These are phyloP conservation scores for Stentor coeruleus DNA, from an alignment of 73 alveolate species.

Conservation along the genomic window DNA sequence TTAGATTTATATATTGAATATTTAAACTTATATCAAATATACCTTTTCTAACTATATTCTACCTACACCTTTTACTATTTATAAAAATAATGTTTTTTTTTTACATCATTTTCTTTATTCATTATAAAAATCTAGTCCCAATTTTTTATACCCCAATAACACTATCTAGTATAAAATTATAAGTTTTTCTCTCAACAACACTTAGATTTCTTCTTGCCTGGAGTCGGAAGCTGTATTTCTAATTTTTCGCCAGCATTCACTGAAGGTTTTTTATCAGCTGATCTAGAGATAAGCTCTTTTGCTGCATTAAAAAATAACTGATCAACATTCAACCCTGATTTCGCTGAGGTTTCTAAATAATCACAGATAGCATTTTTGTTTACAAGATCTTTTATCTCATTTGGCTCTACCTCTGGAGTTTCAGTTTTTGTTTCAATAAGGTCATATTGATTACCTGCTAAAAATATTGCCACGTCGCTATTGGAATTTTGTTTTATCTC, in stretches of 20 bases:
- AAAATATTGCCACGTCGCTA: conserved; percentile 55
- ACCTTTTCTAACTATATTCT: too few relatives aligned
- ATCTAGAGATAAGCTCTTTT: background rate
- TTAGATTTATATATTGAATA: too few relatives aligned
- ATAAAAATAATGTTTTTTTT: too few relatives aligned
- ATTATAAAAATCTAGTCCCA: too few relatives aligned
- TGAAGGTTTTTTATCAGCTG: background rate
- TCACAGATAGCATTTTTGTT: conserved; percentile 49
- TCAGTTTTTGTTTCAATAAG: conserved; percentile 41
- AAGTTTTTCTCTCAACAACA: too few relatives aligned
- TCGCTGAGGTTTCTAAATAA: conserved; percentile 79
- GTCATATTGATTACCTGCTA: conserved; percentile 67
- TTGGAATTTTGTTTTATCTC: conserved; percentile 73
- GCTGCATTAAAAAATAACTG: conserved; percentile 22
- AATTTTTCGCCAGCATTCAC: background rate
- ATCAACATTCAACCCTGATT: conserved; percentile 61
- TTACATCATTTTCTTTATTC: too few relatives aligned
- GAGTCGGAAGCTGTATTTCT: background rate
- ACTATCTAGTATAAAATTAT: too few relatives aligned
- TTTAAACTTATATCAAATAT: too few relatives aligned
- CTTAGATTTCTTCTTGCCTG: background rate
- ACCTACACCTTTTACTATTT: too few relatives aligned
- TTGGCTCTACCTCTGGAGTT: conserved; percentile 42
- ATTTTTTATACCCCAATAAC: too few relatives aligned
- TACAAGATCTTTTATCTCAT: conserved; percentile 46